These are phyloP conservation scores for Eucalyptus viminalis DNA, from an alignment of 345 rosid genomes.

Conservation along the genomic window DNA sequence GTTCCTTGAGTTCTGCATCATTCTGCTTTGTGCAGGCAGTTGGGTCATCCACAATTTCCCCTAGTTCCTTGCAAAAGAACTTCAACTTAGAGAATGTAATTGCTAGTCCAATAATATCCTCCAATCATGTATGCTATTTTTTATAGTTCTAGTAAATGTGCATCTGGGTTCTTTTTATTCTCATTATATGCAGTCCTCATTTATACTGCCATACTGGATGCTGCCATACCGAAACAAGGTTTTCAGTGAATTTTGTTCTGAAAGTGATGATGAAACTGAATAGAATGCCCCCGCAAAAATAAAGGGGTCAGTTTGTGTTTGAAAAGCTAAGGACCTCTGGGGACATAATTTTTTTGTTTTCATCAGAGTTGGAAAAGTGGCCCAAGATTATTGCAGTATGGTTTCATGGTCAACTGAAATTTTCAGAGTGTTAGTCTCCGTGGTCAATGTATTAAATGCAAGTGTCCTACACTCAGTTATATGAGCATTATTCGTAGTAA, in stretches of 20 bases:
- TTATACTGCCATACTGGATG: neutral
- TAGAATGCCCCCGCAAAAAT: neutral
- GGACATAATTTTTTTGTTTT: neutral
- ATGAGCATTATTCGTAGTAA: neutral
- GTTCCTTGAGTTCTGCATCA: neutral
- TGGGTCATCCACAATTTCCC: conserved; percentile 7
- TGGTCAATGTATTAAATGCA: neutral
- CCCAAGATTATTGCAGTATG: neutral
- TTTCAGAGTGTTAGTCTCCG: neutral
- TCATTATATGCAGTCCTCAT: neutral
- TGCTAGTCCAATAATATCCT: conserved; percentile 4
- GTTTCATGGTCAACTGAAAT: neutral
- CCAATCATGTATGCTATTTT: conserved; percentile 4
- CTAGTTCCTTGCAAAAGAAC: conserved; percentile 21
- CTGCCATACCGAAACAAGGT: neutral
- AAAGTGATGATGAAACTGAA: neutral
- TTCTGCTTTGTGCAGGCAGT: conserved; percentile 16
- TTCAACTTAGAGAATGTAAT: conserved; percentile 1
- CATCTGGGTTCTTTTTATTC: neutral
- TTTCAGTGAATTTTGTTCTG: neutral
- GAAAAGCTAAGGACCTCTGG: neutral
- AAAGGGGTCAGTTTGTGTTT: neutral
- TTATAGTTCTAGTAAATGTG: neutral
- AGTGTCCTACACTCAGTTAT: neutral
- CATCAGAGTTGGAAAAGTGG: neutral